These are phyloP conservation scores for Zygosaccharomyces sapae DNA, from an alignment of 1,139 yeast genomes.

Conservation along the genomic window DNA sequence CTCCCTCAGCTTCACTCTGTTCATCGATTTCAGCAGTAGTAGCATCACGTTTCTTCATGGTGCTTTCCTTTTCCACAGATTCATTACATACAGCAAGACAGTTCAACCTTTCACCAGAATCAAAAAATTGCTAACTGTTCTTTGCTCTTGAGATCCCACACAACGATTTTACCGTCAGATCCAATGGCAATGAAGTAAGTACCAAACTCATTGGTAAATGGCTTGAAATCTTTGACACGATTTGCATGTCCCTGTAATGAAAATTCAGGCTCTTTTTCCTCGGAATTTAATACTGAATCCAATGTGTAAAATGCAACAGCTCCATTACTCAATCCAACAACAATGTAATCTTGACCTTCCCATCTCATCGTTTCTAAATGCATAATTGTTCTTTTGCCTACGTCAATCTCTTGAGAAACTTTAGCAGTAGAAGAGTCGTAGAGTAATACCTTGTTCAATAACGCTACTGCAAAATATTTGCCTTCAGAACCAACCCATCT, in stretches of 20 bases:
- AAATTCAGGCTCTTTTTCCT: slow-evolving; percentile 48
- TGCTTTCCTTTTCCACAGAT: slow-evolving; percentile 62
- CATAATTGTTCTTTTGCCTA: slow-evolving; percentile 61
- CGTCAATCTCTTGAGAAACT: slow-evolving; percentile 45
- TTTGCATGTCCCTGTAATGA: slow-evolving; percentile 72
- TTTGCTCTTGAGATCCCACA: slow-evolving; percentile 68
- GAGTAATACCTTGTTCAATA: slow-evolving; percentile 57
- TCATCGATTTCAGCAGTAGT: slow-evolving; percentile 57
- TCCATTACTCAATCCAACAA: slow-evolving; percentile 72
- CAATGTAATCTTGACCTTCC: slow-evolving; percentile 51
- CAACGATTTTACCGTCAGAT: slow-evolving; percentile 87
- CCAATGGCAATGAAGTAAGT: slow-evolving; percentile 73
- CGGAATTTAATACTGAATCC: slow-evolving; percentile 35
- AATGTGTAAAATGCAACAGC: slow-evolving; percentile 53
- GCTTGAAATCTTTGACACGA: slow-evolving; percentile 73
- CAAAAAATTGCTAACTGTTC: slow-evolving; percentile 90
- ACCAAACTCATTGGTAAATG: slow-evolving; percentile 45
- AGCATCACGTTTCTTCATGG: slow-evolving; percentile 62
- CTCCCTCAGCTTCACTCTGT: slow-evolving; percentile 44
- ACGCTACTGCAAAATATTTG: slow-evolving; percentile 68
- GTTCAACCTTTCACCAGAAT: slow-evolving; percentile 87
- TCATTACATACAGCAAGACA: slow-evolving; percentile 83
- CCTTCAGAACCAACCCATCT: slow-evolving; percentile 60
- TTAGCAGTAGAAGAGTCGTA: slow-evolving; percentile 65
- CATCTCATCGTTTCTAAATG: slow-evolving; percentile 52